Base-by-base conservation (phyloP, 495 filamentous ascomycete species). In the Aspergillus asperescens region DNA sequence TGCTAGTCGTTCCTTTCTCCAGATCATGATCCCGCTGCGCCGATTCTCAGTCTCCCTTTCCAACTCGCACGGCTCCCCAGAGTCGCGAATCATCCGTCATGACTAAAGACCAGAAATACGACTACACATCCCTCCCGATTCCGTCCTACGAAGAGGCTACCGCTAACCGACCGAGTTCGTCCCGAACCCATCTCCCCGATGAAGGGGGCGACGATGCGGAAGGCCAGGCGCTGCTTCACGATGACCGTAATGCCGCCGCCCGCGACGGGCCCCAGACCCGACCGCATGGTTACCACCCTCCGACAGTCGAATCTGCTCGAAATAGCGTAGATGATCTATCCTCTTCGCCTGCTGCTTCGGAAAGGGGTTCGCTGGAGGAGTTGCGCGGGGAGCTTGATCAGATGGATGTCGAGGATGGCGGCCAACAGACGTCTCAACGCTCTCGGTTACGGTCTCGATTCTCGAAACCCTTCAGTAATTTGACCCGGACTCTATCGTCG, bases 101-200 rank as follows among this genome's bases (percentile, higher is more conserved):
- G 79, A 67, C 74, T 58, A 75, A 79, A 72, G 78, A 82, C 54
- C 81, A 81, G 59, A 84, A 83, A 68, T 71, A 73, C 54, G 65
- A 80, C 19, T 84, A 85, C 68, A 80, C 84, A 60, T 66, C 78
- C 43, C 78, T 89, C 48, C 91, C 93, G 16, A 96, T 97, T 69
- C 92, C 92, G 7, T 84, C 86, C 32, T 98, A 98, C 77, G 92
- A 96, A 67, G 93, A 98, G 74, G 90, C 93, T 48, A 83, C 72
- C 51, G 79, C 76, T 29, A 82, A 79, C 19, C 79, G 77, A 38
- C 77, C 82, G 15, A 70, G 72, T 32, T 85, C 84, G 34, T 81
- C 81, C 40, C 81, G 81, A 55, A 83, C 82, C 4, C 79, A 85
- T 54, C 77, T 86, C 28, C 77, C 72, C 9, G 63, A 67, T 41